phyloP scores from a whole-genome alignment of 495 filamentous ascomycete species.

The Neurospora terricola region DNA sequence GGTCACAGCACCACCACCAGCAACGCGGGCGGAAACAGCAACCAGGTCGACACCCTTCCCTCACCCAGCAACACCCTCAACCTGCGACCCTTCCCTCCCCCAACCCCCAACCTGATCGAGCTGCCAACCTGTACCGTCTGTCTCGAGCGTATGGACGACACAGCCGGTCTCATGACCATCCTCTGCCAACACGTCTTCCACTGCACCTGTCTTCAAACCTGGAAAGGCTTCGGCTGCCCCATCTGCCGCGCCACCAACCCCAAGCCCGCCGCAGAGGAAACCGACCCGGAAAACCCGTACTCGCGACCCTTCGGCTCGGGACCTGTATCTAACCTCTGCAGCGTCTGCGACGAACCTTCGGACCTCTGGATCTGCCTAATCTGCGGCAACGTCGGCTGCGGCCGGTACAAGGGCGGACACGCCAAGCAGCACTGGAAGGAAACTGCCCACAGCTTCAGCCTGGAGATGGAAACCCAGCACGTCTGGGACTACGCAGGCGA shows the following conservation, averaged over 20 bases:
- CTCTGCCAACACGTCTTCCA: conserved; percentile 98
- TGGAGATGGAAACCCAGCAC: conserved; percentile 85
- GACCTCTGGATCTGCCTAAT: conserved; percentile 95
- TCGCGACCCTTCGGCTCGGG: conserved; percentile 40
- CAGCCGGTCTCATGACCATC: conserved; percentile 86
- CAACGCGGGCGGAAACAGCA: conserved; percentile 52
- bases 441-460: conserved; percentile 78
- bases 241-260: conserved; percentile 80
- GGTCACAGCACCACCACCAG: conserved; percentile 25
- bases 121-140: conserved; percentile 95
- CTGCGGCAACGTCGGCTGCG: conserved; percentile 88
- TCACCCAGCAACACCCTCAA: conserved; percentile 37
- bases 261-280: conserved; percentile 13
- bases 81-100: conserved; percentile 80
- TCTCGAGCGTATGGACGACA: conserved; percentile 96
- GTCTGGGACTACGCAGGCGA: conserved; percentile 97
- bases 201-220: conserved; percentile 92
- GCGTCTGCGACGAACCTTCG: conserved; percentile 59
- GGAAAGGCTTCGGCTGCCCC: conserved; percentile 87
- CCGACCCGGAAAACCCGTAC: conserved; percentile 32
- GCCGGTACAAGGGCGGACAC: conserved; percentile 86
- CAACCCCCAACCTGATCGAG: conserved; percentile 81
- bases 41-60: conserved; percentile 49
- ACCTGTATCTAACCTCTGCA: conserved; percentile 45
- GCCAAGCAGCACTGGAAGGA: conserved; percentile 90